Percentiles rank a stretch among this genome's conserved stretches.
Evolutionary conservation across 768 basidiomycete species (phyloP).

Genomic region (Agaricus sinodeliciosus): DNA sequence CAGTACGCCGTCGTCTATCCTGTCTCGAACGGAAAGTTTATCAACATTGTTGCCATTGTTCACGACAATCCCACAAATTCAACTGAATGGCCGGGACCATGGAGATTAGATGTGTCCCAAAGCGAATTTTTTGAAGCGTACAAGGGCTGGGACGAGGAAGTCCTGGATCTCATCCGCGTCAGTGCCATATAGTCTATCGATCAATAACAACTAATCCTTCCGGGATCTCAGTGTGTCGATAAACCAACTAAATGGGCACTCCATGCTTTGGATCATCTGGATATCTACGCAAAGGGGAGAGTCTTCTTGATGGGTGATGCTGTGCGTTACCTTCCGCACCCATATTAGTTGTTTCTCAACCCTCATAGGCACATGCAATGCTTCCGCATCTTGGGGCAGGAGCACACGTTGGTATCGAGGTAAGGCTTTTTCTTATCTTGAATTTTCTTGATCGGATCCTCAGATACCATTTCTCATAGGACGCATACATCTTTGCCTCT

Average conservation of each 20-base stretch:
- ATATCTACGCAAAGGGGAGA: conserved; percentile 14
- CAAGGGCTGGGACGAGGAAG: conserved; percentile 14
- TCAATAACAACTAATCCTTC: background rate
- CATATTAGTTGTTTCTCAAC: background rate
- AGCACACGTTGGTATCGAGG: conserved; percentile 45
- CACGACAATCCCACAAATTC: conserved; percentile 11
- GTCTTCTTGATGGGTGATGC: conserved; percentile 20
- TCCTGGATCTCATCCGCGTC: conserved; percentile 14
- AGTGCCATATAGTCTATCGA: background rate
- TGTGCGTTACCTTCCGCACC: conserved; percentile 9
- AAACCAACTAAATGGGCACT: conserved; percentile 18
- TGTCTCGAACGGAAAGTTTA: conserved; percentile 35
- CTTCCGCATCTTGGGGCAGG: conserved; percentile 41
- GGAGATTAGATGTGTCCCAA: conserved; percentile 11
- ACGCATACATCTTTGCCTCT: conserved; percentile 28
- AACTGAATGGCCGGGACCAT: conserved; percentile 14
- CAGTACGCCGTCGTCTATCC: conserved; percentile 44
- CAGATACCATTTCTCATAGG: background rate
- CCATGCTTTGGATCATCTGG: conserved; percentile 15
- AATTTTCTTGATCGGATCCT: background rate
- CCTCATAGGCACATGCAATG: conserved; percentile 37
- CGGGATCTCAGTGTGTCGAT: conserved; percentile 13
- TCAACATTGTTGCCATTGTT: conserved; percentile 41
- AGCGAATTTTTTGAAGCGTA: conserved; percentile 12
- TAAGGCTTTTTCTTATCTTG: conserved; percentile 10